These are phyloP conservation scores for Talaromyces trachyspermus DNA, from an alignment of 495 filamentous ascomycete genomes.

Conservation along the genomic window DNA sequence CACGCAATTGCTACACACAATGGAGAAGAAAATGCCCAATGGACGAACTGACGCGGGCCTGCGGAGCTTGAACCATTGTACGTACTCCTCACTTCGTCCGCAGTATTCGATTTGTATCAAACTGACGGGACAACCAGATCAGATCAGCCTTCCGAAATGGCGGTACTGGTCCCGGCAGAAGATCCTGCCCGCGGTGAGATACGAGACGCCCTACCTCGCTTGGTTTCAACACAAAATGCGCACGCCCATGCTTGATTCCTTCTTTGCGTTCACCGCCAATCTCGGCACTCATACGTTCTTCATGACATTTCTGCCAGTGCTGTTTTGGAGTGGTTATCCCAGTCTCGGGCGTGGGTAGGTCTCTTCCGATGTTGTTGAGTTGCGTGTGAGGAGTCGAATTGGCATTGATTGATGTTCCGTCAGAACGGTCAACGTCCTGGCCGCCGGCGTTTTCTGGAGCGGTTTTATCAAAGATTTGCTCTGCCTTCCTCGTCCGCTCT, in stretches of 20 bases:
- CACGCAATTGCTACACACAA: slow-evolving; percentile 15
- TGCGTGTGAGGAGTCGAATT: background rate
- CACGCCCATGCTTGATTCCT: slow-evolving; percentile 79
- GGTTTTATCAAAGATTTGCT: slow-evolving; percentile 91
- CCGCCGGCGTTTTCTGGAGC: slow-evolving; percentile 83
- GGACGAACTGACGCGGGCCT: slow-evolving; percentile 62
- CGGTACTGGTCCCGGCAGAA: slow-evolving; percentile 74
- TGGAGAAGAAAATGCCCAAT: slow-evolving; percentile 27
- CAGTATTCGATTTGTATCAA: background rate
- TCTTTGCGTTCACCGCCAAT: slow-evolving; percentile 94
- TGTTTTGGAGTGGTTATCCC: slow-evolving; percentile 91
- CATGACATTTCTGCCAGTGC: slow-evolving; percentile 84
- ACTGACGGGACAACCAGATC: slow-evolving; percentile 49
- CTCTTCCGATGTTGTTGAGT: background rate
- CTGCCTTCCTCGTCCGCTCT: slow-evolving; percentile 89
- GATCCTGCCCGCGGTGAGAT: slow-evolving; percentile 80
- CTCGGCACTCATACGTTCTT: slow-evolving; percentile 98
- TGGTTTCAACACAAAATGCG: slow-evolving; percentile 69
- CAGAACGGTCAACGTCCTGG: slow-evolving; percentile 83
- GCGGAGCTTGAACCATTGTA: slow-evolving; percentile 71
- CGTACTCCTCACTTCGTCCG: slow-evolving; percentile 21
- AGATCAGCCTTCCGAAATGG: slow-evolving; percentile 76
- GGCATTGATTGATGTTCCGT: slow-evolving; percentile 9
- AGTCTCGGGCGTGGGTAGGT: slow-evolving; percentile 75
- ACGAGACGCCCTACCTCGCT: slow-evolving; percentile 93